Base-by-base conservation (phyloP, 1,139 yeast genomes). In the Taphrina populina region DNA sequence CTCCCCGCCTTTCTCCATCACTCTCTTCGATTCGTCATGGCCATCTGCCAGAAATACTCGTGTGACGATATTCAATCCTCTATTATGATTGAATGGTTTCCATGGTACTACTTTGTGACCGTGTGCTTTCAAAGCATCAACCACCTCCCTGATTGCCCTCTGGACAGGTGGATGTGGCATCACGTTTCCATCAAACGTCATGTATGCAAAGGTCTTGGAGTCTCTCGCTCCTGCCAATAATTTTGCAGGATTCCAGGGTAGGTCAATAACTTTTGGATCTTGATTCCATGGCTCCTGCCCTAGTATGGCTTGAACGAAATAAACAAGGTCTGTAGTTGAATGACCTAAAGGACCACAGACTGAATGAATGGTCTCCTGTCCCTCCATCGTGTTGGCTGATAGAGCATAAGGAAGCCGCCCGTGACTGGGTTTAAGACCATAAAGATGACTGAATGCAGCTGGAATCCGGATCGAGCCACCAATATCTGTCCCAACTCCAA, bases 391-490 rank as follows among this genome's bases (percentile, higher is more conserved):
- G 47, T 59, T 60, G 35, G 62, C 61, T 24, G 59, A 62, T 32
- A 60, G 58, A 30, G 52, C 43, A 44, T 59, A 60, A 73, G 13
- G 83, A 77, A 45, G 78, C 66, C 78, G 67, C 1, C 71, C 71
- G 26, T 69, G 63, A 3, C 78, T 70, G 5, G 81, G 77, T 59
- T 75, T 72, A 45, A 79, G 61, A 0, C 78, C 81, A 63, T 70
- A 78, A 4, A 78, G 60, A 0, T 80, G 80, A 49, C 76, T 73
- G 60, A 76, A 76, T n/a, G 75, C 71, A 2, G 80, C 73, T 1
- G 83, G 83, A 52, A 73, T 72, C 57, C 83, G 68, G 46, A 79
- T 77, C 40, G 77, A 71, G 4, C 84, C 83, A n/a, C 88, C 84
- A 60, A 80, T 77, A 65, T 80, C 84, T 4, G 82, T 76, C 10